These are phyloP conservation scores for Pholiota adiposa DNA, from an alignment of 1,284 basidiomycete species.

Conservation along the genomic window DNA sequence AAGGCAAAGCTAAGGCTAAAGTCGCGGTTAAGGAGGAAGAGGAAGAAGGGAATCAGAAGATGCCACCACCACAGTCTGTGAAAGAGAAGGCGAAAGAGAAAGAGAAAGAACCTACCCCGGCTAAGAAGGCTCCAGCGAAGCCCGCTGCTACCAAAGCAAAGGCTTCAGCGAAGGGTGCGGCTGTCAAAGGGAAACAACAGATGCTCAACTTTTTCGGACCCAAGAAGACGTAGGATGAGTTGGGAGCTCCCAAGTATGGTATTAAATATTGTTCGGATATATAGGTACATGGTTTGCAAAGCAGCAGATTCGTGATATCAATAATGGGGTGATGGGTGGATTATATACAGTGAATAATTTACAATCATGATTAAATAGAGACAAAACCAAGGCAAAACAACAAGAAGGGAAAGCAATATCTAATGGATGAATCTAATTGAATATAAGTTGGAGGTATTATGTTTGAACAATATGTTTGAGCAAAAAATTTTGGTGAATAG, in stretches of 20 bases:
- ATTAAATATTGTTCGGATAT: conserved; percentile 2
- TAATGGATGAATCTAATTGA: neutral
- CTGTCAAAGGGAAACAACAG: conserved; percentile 28
- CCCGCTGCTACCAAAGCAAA: conserved; percentile 18
- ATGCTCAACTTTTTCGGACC: conserved; percentile 39
- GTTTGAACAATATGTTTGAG: too few relatives aligned
- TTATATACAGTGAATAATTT: conserved; percentile 17
- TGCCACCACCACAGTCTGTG: conserved; percentile 11
- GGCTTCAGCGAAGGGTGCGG: conserved; percentile 20
- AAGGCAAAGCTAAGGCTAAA: conserved; percentile 30
- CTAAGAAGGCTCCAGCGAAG: conserved; percentile 20
- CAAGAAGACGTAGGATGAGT: conserved; percentile 26
- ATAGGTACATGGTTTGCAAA: conserved; percentile 2
- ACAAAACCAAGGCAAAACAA: neutral
- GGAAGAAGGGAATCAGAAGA: conserved; percentile 21
- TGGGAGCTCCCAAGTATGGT: neutral
- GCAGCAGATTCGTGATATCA: neutral
- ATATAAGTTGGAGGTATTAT: neutral
- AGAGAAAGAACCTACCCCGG: conserved; percentile 12
- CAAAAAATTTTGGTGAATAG: neutral
- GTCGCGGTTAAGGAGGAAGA: conserved; percentile 23
- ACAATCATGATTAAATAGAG: neutral
- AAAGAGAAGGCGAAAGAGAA: conserved; percentile 19
- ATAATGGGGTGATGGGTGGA: neutral
- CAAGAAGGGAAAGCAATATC: neutral